A percentile compares a stretch with the other conserved stretches of the same genome.
phyloP scores from a whole-genome alignment of 2,329 filamentous ascomycete genomes.

The Diaporthe sp. region DNA sequence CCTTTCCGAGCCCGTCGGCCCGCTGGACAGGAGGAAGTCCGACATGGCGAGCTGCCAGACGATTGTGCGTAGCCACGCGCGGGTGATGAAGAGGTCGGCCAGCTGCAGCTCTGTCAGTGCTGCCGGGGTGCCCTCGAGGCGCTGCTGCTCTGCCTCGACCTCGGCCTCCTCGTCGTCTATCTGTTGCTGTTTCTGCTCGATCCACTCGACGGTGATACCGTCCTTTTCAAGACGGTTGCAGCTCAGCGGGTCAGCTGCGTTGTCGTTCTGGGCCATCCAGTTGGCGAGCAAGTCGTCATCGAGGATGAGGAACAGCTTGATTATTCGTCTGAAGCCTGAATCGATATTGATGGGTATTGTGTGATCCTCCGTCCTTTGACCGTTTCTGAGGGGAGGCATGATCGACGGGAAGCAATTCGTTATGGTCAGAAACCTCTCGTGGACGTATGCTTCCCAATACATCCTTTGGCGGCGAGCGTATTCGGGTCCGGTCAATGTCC shows the following conservation, averaged over 20 bases:
- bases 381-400: slow-evolving; percentile 51
- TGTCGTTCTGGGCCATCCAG: slow-evolving; percentile 48
- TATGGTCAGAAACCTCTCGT: slow-evolving; percentile 69
- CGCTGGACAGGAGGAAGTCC: slow-evolving; percentile 54
- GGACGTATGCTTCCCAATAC: slow-evolving; percentile 70
- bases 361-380: slow-evolving; percentile 50
- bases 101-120: slow-evolving; percentile 56
- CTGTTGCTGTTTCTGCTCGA: slow-evolving; percentile 57
- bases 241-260: slow-evolving; percentile 4
- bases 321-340: slow-evolving; percentile 55
- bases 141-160: slow-evolving; percentile 48
- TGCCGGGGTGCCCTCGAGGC: slow-evolving; percentile 31
- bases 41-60: slow-evolving; percentile 59
- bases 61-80: slow-evolving; percentile 58
- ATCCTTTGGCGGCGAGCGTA: slow-evolving; percentile 60
- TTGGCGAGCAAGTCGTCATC: slow-evolving; percentile 56
- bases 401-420: slow-evolving; percentile 60
- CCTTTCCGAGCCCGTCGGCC: slow-evolving; percentile 47
- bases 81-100: slow-evolving; percentile 57
- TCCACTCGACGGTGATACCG: slow-evolving; percentile 54
- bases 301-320: slow-evolving; percentile 55
- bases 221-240: slow-evolving; percentile 44
- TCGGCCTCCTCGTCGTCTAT: slow-evolving; percentile 55
- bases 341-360: slow-evolving; percentile 54
- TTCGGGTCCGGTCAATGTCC: slow-evolving; percentile 24